Percentiles rank a stretch among this genome's conserved stretches.
Evolutionary conservation across 129 eudicot genomes (phyloP).

Genomic region (Mikania micrantha): DNA sequence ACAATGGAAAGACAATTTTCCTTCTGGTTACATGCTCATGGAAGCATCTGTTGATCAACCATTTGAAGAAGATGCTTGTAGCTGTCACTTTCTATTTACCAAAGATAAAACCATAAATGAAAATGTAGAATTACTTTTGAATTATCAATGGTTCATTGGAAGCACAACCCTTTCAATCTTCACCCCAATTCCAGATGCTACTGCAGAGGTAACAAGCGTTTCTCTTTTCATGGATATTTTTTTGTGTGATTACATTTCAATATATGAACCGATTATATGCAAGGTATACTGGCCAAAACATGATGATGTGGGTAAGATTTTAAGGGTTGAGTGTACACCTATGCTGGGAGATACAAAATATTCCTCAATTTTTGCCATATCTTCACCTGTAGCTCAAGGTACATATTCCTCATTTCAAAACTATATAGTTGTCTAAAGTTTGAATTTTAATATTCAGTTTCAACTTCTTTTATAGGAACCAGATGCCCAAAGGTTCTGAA

Average conservation of each 20-base stretch:
- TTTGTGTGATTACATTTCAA: background rate
- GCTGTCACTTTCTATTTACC: slow-evolving; percentile 79
- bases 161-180: slow-evolving; percentile 60
- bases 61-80: slow-evolving; percentile 91
- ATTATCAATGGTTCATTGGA: slow-evolving; percentile 92
- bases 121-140: slow-evolving; percentile 50
- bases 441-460: background rate
- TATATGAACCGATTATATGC: slow-evolving; percentile 15
- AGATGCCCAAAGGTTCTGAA: slow-evolving; percentile 87
- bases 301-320: slow-evolving; percentile 48
- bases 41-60: slow-evolving; percentile 78
- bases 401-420: background rate
- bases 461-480: slow-evolving; percentile 50
- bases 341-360: slow-evolving; percentile 61
- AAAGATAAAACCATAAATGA: slow-evolving; percentile 37
- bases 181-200: slow-evolving; percentile 60
- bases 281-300: slow-evolving; percentile 88
- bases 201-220: slow-evolving; percentile 47
- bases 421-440: background rate
- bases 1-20: slow-evolving; percentile 85
- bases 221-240: background rate
- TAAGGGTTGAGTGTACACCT: slow-evolving; percentile 95
- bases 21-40: slow-evolving; percentile 71
- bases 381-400: slow-evolving; percentile 84
- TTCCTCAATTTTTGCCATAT: slow-evolving; percentile 74